phyloP scores from a whole-genome alignment of 305 asterid genomes.

The Vinca major region DNA sequence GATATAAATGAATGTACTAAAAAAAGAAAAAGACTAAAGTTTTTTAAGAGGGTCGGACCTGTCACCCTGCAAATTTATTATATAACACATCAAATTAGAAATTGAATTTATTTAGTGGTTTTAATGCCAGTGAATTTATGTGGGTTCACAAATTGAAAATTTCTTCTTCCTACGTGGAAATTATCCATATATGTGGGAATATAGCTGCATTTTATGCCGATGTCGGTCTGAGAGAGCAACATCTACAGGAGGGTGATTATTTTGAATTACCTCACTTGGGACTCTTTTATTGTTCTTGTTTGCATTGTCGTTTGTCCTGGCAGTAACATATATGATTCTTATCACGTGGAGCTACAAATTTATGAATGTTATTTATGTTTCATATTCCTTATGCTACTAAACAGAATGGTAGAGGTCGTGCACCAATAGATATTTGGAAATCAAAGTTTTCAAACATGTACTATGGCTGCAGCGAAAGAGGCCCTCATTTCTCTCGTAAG shows the following conservation, averaged over 20 bases:
- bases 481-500: constrained; percentile 65
- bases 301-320: not conserved
- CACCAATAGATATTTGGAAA: constrained; percentile 83
- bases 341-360: not conserved
- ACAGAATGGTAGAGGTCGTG: constrained; percentile 55
- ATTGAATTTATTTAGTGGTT: too few species aligned
- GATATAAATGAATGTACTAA: too few species aligned
- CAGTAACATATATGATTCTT: not conserved
- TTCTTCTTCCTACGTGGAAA: not conserved
- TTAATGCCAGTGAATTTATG: too few species aligned
- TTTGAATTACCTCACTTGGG: not conserved
- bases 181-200: not conserved
- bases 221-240: not conserved
- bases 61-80: too few species aligned
- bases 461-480: constrained; percentile 86
- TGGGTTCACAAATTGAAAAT: too few species aligned
- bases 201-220: not conserved
- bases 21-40: too few species aligned
- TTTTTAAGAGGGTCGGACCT: too few species aligned
- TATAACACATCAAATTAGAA: too few species aligned
- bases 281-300: not conserved
- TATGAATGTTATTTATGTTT: not conserved
- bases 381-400: not conserved
- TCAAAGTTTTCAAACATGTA: constrained; percentile 68
- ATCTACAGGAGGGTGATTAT: not conserved